These are phyloP conservation scores for Candida suzukii DNA, from an alignment of 805 yeast genomes.

Conservation along the genomic window DNA sequence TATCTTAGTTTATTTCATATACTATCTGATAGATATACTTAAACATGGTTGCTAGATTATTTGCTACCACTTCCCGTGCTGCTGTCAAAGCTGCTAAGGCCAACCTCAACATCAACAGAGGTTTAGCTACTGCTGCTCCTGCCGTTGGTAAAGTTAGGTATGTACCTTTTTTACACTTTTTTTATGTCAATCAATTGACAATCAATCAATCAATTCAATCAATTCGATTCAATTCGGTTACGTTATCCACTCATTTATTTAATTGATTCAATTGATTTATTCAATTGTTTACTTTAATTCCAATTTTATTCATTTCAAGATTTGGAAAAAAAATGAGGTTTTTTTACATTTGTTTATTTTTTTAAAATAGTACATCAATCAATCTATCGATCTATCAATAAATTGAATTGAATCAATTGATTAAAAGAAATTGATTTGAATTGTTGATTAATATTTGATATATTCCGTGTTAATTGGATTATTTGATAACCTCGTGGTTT, in stretches of 20 bases:
- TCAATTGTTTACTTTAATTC: too few species aligned
- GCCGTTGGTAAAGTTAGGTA: conserved; percentile 82
- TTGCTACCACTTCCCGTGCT: conserved; percentile 66
- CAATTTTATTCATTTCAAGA: too few species aligned
- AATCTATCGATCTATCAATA: too few species aligned
- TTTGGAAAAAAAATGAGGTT: too few species aligned
- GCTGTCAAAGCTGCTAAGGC: conserved; percentile 88
- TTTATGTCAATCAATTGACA: not conserved
- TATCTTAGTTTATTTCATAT: not conserved
- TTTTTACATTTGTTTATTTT: too few species aligned
- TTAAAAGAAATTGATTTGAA: too few species aligned
- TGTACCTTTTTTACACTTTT: conserved; percentile 28
- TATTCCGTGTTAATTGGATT: too few species aligned
- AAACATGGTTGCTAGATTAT: conserved; percentile 44
- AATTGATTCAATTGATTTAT: not conserved
- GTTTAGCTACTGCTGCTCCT: conserved; percentile 74
- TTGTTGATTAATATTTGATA: not conserved
- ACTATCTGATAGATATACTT: not conserved
- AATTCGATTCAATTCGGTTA: too few species aligned
- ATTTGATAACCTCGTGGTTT: not conserved
- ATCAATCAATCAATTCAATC: not conserved
- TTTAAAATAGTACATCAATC: too few species aligned
- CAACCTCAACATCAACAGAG: conserved; percentile 66
- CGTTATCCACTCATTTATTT: not conserved
- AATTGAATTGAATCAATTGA: too few species aligned